Conservation (phyloP, 2,329 filamentous ascomycete genomes). For the Penicillium crustosum region DNA sequence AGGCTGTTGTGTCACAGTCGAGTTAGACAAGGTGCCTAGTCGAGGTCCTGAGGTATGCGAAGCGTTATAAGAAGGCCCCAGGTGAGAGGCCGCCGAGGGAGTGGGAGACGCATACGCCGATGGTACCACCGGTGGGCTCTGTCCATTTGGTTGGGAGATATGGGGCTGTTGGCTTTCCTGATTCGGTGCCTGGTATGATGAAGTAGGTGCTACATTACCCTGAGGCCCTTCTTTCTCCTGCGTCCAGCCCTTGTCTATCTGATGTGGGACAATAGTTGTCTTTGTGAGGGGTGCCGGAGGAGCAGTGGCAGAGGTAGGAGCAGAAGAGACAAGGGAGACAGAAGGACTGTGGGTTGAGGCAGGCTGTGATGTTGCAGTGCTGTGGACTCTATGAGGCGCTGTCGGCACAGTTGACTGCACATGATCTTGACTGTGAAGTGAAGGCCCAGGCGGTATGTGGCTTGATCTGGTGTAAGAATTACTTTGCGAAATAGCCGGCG, state of each 20-base stretch:
- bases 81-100: neutral
- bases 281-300: neutral
- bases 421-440: neutral
- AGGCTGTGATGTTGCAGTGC: neutral
- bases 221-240: neutral
- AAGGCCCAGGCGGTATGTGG: neutral
- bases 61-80: neutral
- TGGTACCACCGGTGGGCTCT: neutral
- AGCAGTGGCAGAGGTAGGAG: neutral
- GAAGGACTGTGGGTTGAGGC: neutral
- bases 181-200: neutral
- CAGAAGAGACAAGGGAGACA: neutral
- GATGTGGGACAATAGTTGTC: neutral
- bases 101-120: neutral
- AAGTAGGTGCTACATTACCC: neutral
- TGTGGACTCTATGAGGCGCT: neutral
- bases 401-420: neutral
- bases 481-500: neutral
- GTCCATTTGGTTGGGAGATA: neutral
- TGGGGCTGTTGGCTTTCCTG: neutral
- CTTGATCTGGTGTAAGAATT: neutral
- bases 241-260: neutral
- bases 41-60: neutral
- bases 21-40: neutral
- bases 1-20: neutral